phyloP scores from a whole-genome alignment of 148 eudicot genomes.

The Heliamphora exappendiculata region DNA sequence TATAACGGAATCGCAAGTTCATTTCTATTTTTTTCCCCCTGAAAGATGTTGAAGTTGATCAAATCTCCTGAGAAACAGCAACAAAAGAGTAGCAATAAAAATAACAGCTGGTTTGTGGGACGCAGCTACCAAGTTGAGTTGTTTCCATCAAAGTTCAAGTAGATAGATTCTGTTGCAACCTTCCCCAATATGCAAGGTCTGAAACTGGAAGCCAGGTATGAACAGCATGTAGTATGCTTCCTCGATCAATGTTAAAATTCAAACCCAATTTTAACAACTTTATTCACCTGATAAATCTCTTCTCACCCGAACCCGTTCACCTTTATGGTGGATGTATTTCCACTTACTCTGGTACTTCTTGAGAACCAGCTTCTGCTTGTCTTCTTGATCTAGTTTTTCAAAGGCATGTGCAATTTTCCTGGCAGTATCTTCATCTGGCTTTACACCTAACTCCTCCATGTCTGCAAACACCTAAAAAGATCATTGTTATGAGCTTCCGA shows the following conservation, averaged over 20 bases:
- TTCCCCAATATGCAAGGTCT: background rate
- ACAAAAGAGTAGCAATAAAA: background rate
- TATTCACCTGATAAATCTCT: slow-evolving; percentile 22
- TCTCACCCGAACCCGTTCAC: slow-evolving; percentile 61
- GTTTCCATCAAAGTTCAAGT: background rate
- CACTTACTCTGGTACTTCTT: slow-evolving; percentile 52
- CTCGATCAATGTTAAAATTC: background rate
- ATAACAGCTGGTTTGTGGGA: background rate
- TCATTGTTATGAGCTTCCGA: background rate
- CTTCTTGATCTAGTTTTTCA: slow-evolving; percentile 51
- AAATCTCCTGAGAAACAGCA: background rate
- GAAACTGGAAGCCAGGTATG: background rate
- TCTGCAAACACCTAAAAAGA: slow-evolving; percentile 70
- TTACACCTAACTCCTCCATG: slow-evolving; percentile 90
- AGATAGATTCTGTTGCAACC: background rate
- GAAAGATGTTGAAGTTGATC: background rate
- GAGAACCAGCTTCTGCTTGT: slow-evolving; percentile 43
- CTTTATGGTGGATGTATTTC: slow-evolving; percentile 76
- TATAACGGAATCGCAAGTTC: background rate
- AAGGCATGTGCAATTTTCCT: slow-evolving; percentile 70
- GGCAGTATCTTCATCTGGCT: slow-evolving; percentile 84
- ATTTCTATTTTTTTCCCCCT: background rate
- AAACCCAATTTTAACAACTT: background rate
- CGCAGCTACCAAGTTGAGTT: background rate
- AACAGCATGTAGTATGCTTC: background rate